Evolutionary conservation across 2,329 filamentous ascomycete species (phyloP), one percentile per base, ranked within the genome.

Genomic region (Arthrocladium fulminans): DNA sequence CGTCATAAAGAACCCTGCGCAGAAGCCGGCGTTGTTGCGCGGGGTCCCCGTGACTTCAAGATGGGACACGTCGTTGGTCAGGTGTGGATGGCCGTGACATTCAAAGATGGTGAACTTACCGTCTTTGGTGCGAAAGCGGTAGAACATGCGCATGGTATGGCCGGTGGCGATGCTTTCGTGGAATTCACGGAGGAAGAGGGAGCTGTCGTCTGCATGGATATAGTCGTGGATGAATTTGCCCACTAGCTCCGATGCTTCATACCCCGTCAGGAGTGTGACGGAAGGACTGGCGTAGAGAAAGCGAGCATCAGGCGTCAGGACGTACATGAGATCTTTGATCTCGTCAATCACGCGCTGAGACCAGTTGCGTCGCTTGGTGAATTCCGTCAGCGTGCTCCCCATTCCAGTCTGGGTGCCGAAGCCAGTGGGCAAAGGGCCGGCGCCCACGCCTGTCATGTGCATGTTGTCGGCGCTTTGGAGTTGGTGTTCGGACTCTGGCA

Each of bases 1-100:
- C 81, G 94, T 90, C 73, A 97, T 86, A 64, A 96, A 96, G 58
- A 96, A 87, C 30, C 89, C 89, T 59, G 87, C 81, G 64, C 88
- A 96, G 57, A 85, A 84, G 1, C 81, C 77, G 2, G 80, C 76
- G 50, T 80, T 74, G 54, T 83, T 83, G 55, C 76, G 75, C 1
- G 78, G 76, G 51, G 80, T 81, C 22, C 78, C 78, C 10, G 76
- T 73, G 4, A 52, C 22, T 42, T 54, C 55, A 13, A 53, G 39
- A 13, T 51, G 49, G 5, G 54, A 48, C 51, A 76, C 76, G 54
- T 86, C 81, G 17, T 76, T 79, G 29, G 84, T 84, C 53, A 94
- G 82, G 68, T 97, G 90, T 10, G 88, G 86, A 63, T 96, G 90
- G 43, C 90, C 90, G 57, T 90, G 82, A n/a, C 86, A 83, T 68